Evolutionary conservation across 2,329 filamentous ascomycete genomes (phyloP).

Genomic region (Lachnum nothofagi): DNA sequence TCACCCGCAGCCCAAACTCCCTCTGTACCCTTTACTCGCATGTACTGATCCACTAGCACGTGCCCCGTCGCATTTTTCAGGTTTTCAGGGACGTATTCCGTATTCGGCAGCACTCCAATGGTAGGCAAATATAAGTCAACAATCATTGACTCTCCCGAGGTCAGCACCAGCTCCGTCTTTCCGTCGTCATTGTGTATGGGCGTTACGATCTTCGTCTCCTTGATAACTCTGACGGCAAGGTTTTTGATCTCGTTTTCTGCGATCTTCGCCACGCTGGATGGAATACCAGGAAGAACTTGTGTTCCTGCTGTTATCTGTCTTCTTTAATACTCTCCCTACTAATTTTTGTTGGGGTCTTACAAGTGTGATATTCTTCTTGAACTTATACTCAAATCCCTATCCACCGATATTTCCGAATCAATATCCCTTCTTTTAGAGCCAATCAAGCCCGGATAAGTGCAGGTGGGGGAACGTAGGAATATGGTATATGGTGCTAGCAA

Average conservation of each 20-base stretch:
- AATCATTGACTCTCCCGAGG: conserved; percentile 41
- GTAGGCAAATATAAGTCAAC: conserved; percentile 56
- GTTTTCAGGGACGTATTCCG: conserved; percentile 44
- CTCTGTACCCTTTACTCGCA: conserved; percentile 41
- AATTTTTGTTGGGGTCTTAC: too few species aligned
- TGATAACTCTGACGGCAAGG: conserved; percentile 47
- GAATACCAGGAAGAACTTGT: conserved; percentile 17
- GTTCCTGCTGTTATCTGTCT: conserved; percentile 17
- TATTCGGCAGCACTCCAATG: conserved; percentile 51
- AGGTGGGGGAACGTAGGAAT: neutral
- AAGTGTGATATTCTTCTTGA: too few species aligned
- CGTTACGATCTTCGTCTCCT: conserved; percentile 38
- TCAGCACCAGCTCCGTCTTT: conserved; percentile 45
- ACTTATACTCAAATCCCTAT: too few species aligned
- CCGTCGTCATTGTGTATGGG: conserved; percentile 30
- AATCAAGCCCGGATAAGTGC: too few species aligned
- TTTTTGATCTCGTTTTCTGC: conserved; percentile 47
- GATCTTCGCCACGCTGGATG: conserved; percentile 20
- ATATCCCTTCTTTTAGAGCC: too few species aligned
- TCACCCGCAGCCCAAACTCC: too few species aligned
- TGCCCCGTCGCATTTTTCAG: conserved; percentile 43
- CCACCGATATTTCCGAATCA: too few species aligned
- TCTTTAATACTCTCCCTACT: too few species aligned
- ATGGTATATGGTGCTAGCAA: too few species aligned
- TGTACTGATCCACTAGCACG: conserved; percentile 47